These are phyloP conservation scores for Fusarium devonianum DNA, from an alignment of 2,329 filamentous ascomycete genomes.

Conservation along the genomic window DNA sequence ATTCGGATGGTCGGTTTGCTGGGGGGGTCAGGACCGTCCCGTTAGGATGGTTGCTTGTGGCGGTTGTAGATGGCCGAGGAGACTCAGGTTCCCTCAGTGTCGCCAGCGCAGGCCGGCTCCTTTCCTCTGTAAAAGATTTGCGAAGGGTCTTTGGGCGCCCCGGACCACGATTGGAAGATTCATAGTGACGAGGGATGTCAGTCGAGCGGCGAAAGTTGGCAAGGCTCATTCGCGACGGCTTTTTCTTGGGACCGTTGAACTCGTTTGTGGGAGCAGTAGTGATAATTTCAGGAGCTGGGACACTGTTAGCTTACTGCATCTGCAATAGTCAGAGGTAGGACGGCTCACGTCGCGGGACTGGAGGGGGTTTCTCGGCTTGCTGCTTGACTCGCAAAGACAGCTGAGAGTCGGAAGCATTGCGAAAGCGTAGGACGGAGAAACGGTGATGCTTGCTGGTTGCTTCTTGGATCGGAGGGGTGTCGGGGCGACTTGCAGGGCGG, in stretches of 20 bases:
- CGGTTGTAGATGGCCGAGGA: slow-evolving; percentile 43
- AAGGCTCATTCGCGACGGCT: slow-evolving; percentile 62
- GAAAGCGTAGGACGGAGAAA: slow-evolving; percentile 79
- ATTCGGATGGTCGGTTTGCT: slow-evolving; percentile 67
- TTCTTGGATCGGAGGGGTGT: slow-evolving; percentile 61
- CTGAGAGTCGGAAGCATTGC: slow-evolving; percentile 93
- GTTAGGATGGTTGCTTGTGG: slow-evolving; percentile 38
- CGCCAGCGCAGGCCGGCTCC: slow-evolving; percentile 43
- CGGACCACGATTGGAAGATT: slow-evolving; percentile 16
- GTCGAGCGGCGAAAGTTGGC: slow-evolving; percentile 61
- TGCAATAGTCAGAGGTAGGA: slow-evolving; percentile 13
- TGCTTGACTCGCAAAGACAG: slow-evolving; percentile 78
- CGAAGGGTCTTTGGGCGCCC: slow-evolving; percentile 37
- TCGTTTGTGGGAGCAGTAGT: slow-evolving; percentile 87
- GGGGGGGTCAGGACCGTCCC: slow-evolving; percentile 57
- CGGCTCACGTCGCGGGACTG: slow-evolving; percentile 63
- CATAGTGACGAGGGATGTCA: slow-evolving; percentile 52
- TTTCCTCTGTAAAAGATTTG: slow-evolving; percentile 56
- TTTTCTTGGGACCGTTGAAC: slow-evolving; percentile 60
- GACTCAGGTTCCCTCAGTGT: slow-evolving; percentile 64
- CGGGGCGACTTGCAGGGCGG: slow-evolving; percentile 46
- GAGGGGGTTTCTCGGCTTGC: slow-evolving; percentile 65
- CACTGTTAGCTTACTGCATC: slow-evolving; percentile 28
- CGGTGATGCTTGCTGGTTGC: slow-evolving; percentile 64
- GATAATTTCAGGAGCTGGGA: slow-evolving; percentile 76